Base-by-base conservation (phyloP, 225 moss, liverwort and hornwort genomes). In the Bryoerythrophyllum caledonicum region DNA sequence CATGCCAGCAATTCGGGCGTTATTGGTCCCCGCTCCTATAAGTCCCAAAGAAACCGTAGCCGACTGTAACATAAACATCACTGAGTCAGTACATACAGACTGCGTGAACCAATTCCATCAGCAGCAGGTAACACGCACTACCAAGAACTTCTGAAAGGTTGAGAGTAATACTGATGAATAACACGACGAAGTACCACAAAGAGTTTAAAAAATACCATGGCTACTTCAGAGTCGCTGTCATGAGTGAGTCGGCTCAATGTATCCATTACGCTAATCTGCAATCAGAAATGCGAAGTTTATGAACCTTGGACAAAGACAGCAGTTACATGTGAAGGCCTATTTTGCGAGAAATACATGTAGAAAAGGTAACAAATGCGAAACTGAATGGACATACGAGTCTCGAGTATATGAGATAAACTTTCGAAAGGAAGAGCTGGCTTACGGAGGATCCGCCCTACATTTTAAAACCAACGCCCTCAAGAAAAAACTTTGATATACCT, bases 1-100 rank as follows among this genome's bases (percentile, higher is more conserved):
- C 97, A 99, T 99, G 84, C 97, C 95, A 77, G 95, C 94, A 83
- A 95, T 99, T 56, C 97, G 87, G 57, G 97, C 97, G 84, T 99
- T 99, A 86, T 99, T 99, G 81, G 97, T 99, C 65, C 97, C 97
- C 48, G 97, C 97, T 79, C 97, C 97, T 61, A 99, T 87, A 66
- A 99, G 85, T 75, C 97, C 97, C 81, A 99, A 82, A 61, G 97
- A 99, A 74, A 99, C 62, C 68, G 93, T 99, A 26, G 97, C 97
- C 27, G 97, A 90, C 96, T 97, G 91, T 41, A 77, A 62, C 25
- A 54, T 43, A 37, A 71, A 70, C 66, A 70, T 23, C 43, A 9
- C 27, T 65, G 24, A 16, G 71, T 86, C 56, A 77, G 82, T 52
- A 67, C 57, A 77, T 44, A 43, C 11, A 71, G 17, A 41, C 38